phyloP scores from a whole-genome alignment of 2,329 filamentous ascomycete species.

The Curvularia hawaiiensis region DNA sequence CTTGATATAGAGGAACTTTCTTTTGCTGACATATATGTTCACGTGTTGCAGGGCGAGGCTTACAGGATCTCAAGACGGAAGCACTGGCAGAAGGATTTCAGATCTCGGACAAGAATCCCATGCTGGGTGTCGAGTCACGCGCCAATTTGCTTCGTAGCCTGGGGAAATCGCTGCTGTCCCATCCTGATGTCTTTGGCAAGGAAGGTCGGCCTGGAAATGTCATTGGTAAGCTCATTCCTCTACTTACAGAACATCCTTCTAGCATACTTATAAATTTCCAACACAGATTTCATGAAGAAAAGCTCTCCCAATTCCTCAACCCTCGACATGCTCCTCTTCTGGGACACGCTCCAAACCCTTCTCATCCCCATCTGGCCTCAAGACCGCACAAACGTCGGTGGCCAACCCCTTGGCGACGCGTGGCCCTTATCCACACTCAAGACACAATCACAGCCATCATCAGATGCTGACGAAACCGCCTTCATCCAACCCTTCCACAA shows the following conservation, averaged over 20 bases:
- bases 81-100: conserved; percentile 80
- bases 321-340: conserved; percentile 80
- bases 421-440: conserved; percentile 87
- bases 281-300: conserved; percentile 23
- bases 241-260: too few species aligned
- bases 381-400: conserved; percentile 82
- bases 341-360: conserved; percentile 85
- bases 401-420: conserved; percentile 83
- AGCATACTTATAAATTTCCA: background rate
- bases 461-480: conserved; percentile 35
- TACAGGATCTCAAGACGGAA: conserved; percentile 74
- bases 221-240: conserved; percentile 65
- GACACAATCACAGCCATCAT: conserved; percentile 58
- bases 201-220: conserved; percentile 88
- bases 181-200: conserved; percentile 75
- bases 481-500: conserved; percentile 88
- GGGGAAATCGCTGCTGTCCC: conserved; percentile 73
- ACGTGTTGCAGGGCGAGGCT: conserved; percentile 54
- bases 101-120: conserved; percentile 74
- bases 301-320: conserved; percentile 24
- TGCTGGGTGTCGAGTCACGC: conserved; percentile 80
- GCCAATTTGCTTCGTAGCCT: conserved; percentile 77
- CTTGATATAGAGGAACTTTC: too few species aligned
- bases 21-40: conserved; percentile 3
- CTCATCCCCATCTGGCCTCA: conserved; percentile 85